Conservation (phyloP, 805 yeast species). For the Starmerella geochares region DNA sequence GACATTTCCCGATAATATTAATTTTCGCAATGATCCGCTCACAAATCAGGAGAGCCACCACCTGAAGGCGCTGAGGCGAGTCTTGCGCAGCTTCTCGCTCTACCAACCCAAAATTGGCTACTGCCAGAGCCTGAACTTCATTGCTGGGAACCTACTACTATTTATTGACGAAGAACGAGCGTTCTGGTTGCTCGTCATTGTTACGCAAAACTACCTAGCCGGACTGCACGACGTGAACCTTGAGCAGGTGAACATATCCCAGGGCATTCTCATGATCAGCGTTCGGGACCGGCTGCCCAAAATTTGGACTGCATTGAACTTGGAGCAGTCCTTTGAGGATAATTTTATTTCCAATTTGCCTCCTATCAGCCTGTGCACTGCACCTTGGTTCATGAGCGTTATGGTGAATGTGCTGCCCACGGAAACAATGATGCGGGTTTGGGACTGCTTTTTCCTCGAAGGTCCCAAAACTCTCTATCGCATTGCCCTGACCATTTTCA, state of each 20-base stretch:
- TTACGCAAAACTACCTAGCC: constrained; percentile 75
- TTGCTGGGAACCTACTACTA: constrained; percentile 74
- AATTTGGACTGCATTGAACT: constrained; percentile 53
- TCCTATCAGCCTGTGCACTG: constrained; percentile 84
- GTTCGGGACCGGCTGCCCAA: constrained; percentile 73
- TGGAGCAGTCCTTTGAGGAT: constrained; percentile 36
- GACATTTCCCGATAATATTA: constrained; percentile 87
- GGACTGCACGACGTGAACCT: constrained; percentile 82
- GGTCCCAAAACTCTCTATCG: constrained; percentile 81
- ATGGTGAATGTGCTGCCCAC: constrained; percentile 84
- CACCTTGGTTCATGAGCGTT: constrained; percentile 97
- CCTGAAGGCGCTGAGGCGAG: constrained; percentile 57
- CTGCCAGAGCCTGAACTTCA: constrained; percentile 88
- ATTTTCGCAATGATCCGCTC: constrained; percentile 46
- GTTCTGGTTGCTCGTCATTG: constrained; percentile 91
- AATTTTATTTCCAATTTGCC: constrained; percentile 62
- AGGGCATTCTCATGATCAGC: constrained; percentile 84
- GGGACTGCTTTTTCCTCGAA: constrained; percentile 93
- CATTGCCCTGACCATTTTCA: constrained; percentile 68
- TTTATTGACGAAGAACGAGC: constrained; percentile 84
- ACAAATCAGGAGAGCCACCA: constrained; percentile 36
- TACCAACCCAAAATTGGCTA: constrained; percentile 87
- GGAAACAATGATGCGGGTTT: constrained; percentile 75
- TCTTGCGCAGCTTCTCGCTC: constrained; percentile 69
- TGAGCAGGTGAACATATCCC: constrained; percentile 92